Evolutionary conservation across 1,284 basidiomycete genomes (phyloP).

Genomic region (Heterobasidion annosum): DNA sequence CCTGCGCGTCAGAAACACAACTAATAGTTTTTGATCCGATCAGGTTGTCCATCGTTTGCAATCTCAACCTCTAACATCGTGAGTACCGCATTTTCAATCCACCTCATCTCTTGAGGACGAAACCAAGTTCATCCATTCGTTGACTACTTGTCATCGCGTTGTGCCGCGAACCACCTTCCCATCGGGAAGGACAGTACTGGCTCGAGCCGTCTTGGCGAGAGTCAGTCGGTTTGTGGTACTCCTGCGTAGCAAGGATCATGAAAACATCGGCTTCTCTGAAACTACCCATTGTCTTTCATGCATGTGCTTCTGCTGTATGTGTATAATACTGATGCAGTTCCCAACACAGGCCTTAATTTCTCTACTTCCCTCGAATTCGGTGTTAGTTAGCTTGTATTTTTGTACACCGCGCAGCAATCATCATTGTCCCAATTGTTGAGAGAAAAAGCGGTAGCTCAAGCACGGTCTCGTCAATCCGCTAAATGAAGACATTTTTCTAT

Average conservation of each 20-base stretch:
- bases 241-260: conserved; percentile 7
- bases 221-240: conserved; percentile 5
- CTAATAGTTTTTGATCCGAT: not conserved
- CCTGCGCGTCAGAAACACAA: not conserved
- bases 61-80: not conserved
- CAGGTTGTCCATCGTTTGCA: not conserved
- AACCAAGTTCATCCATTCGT: conserved; percentile 76
- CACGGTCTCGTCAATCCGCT: too few species aligned
- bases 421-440: too few species aligned
- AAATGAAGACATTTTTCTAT: too few species aligned
- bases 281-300: not conserved
- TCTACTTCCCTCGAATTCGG: not conserved
- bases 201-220: conserved; percentile 8
- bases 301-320: not conserved
- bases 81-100: not conserved
- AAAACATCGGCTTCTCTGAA: conserved; percentile 17
- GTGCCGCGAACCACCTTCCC: conserved; percentile 6
- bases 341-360: not conserved
- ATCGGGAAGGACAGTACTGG: conserved; percentile 5
- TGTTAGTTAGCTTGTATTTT: not conserved
- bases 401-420: too few species aligned
- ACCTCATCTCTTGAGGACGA: conserved; percentile 26
- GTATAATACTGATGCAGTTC: not conserved
- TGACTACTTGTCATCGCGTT: conserved; percentile 25
- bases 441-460: too few species aligned